These are phyloP conservation scores for Neurospora tetrasperma DNA, from an alignment of 495 filamentous ascomycete species.

Conservation along the genomic window DNA sequence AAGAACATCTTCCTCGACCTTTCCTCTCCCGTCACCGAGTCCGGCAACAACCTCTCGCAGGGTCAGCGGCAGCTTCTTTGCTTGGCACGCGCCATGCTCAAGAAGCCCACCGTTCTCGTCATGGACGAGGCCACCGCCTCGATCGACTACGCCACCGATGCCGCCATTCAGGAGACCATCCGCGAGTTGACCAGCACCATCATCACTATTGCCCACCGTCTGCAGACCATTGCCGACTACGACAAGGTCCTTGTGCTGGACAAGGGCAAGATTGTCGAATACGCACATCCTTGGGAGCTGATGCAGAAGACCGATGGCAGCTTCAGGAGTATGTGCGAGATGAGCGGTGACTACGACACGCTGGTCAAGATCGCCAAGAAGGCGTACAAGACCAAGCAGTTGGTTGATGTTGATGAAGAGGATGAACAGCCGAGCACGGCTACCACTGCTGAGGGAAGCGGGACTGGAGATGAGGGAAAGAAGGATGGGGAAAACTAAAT, in stretches of 20 bases:
- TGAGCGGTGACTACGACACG: slow-evolving; percentile 73
- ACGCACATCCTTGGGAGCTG: slow-evolving; percentile 73
- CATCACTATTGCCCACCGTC: slow-evolving; percentile 94
- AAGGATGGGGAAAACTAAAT: neutral
- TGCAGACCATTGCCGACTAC: slow-evolving; percentile 95
- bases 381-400: slow-evolving; percentile 33
- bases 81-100: slow-evolving; percentile 87
- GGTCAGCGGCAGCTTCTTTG: slow-evolving; percentile 94
- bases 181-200: slow-evolving; percentile 85
- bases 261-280: slow-evolving; percentile 80
- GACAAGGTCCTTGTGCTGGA: slow-evolving; percentile 97
- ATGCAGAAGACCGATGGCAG: slow-evolving; percentile 54
- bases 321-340: slow-evolving; percentile 92
- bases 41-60: slow-evolving; percentile 91
- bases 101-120: slow-evolving; percentile 80
- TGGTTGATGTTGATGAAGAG: slow-evolving; percentile 29
- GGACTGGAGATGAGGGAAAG: neutral
- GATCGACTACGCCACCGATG: slow-evolving; percentile 93
- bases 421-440: slow-evolving; percentile 7
- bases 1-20: slow-evolving; percentile 93
- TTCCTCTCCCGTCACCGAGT: slow-evolving; percentile 75
- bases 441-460: neutral
- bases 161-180: slow-evolving; percentile 93
- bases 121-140: slow-evolving; percentile 99
- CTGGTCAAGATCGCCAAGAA: slow-evolving; percentile 69